Evolutionary conservation across 2,329 filamentous ascomycete genomes (phyloP), one percentile per base, ranked within the genome.

Genomic region (Herpotrichia juniperi): DNA sequence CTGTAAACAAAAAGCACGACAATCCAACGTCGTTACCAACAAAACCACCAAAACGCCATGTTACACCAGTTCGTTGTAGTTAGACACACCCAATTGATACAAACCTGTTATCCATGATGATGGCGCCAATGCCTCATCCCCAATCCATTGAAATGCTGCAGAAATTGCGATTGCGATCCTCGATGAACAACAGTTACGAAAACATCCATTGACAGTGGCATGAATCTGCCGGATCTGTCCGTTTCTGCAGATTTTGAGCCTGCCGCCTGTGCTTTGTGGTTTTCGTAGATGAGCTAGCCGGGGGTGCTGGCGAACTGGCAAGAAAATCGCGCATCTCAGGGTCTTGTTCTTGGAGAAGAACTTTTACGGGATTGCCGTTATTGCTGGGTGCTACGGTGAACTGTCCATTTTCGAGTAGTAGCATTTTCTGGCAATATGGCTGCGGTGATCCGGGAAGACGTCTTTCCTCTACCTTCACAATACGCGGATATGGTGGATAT

Each of bases 391-490:
- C 69, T 30, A 69, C 67, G 25, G 75, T 69, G 28, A 82, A 66
- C 8, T 69, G 61, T 25, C 81, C 81, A 56, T 85, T 76, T 42
- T 81, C 71, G 48, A 84, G 72, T 11, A 89, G 77, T 55, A 82
- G 76, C 79, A 87, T 87, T 64, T 87, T 82, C 62, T 87, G 79
- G 63, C 87, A 89, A 67, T 87, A 88, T 1, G 86, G 82, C 45
- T 76, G 62, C 8, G 76, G 67, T 5, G 76, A 72, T 37, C 76
- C 73, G 7, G 77, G 72, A 16, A 82, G 66, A 21, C 87, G 81
- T 46, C 85, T 83, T 69, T 89, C 86, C 67, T 87, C 83, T 40
- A 89, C 79, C 70, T 89, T 89, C 62, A 88, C 78, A 22, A 83
- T 77, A 45, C 82, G 84, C 1, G 86, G 84, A 58, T 83, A 82